Evolutionary conservation across 306 rosid species (phyloP).

Genomic region (Sechiopsis laciniata): DNA sequence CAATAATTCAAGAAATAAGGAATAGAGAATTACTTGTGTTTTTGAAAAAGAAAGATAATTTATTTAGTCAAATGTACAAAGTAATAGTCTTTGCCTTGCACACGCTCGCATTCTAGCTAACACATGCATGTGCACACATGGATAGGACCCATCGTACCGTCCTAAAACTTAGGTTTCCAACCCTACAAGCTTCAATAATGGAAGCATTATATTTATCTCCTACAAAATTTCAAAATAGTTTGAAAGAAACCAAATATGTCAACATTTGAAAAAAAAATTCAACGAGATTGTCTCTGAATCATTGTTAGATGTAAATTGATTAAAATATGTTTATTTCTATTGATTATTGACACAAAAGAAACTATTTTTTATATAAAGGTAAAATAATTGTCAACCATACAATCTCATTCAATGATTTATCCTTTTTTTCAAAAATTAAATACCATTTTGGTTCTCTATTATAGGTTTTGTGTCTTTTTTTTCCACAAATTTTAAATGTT

Average conservation of each 20-base stretch:
- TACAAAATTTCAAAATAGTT: neutral
- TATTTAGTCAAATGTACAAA: conserved; percentile 10
- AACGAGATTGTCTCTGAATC: no score
- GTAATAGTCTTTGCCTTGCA: conserved; percentile 19
- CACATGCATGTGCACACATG: conserved; percentile 54
- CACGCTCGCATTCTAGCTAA: conserved; percentile 29
- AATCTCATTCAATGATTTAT: no score
- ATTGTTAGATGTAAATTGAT: no score
- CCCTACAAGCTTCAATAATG: conserved; percentile 26
- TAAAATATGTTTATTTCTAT: no score
- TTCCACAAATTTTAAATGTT: no score
- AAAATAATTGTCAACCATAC: no score
- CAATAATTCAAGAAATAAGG: neutral
- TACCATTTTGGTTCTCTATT: no score
- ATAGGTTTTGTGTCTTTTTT: no score
- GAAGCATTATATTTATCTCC: conserved; percentile 2
- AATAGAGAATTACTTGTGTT: neutral
- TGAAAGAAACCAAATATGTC: neutral
- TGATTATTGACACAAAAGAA: no score
- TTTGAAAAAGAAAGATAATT: neutral
- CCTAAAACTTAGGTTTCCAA: conserved; percentile 37
- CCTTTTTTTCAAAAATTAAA: no score
- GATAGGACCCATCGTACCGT: conserved; percentile 41
- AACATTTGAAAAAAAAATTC: no score
- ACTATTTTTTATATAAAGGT: no score